Evolutionary conservation across 78 protist genomes (phyloP), one percentile per base, ranked within the genome.

Genomic region (Anaeramoeba flamelloides): DNA sequence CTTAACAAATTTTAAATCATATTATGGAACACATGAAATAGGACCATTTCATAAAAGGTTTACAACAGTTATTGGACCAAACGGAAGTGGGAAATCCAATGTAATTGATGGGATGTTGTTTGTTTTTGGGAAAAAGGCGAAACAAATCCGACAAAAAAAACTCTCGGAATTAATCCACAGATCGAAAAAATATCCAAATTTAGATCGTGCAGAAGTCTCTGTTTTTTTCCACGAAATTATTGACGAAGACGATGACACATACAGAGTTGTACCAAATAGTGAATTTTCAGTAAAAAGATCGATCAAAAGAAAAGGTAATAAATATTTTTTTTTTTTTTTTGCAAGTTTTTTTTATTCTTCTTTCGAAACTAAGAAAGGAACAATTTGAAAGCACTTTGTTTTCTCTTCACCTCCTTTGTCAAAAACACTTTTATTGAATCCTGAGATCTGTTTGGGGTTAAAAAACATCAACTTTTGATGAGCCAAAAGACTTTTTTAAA

Each of bases 71-170:
- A 94, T 98, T 2, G 99, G 99, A 0, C 99, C 99, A 33, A 98
- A 98, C 77, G 99, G 99, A 53, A 84, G 91, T 22, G 99, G 99
- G 69, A 98, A 98, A 82, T 90, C 96, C 36, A 98, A 98, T 81
- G 99, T 97, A 26, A 94, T 98, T 64, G 99, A 98, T 78, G 93
- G 98, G 8, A 79, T 97, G 86, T 89, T 94, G 36, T 98, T 98
- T 81, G 99, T 95, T 38, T 97, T 98, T 81, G 99, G 99, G 36
- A 87, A 81, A 76, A 74, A 92, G 12, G 98, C 99, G 36, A 84
- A 84, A 75, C 31, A 84, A 41, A 88, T 98, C 69, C 92, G 99
- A 26, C 91, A 91, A 65, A 85, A 83, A 26, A 93, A 92, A 75
- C 38, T 95, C 8, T 37, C 89, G 0, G 98, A 95, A 79, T 94